phyloP scores from a whole-genome alignment of 768 basidiomycete genomes.

The Naganishia kalamii region DNA sequence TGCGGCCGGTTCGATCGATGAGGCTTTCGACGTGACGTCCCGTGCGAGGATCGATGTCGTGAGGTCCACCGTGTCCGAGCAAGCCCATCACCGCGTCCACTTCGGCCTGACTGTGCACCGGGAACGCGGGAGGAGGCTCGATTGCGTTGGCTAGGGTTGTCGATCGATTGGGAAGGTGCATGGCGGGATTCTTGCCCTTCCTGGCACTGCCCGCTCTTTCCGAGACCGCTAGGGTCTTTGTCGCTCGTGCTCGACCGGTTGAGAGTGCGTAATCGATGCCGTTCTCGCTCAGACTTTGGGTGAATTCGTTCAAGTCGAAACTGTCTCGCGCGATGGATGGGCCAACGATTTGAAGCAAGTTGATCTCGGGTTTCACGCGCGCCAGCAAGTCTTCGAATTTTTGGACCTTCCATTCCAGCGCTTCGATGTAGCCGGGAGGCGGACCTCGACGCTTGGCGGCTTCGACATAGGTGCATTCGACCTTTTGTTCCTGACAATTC shows the following conservation, averaged over 20 bases:
- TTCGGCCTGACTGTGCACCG: conserved; percentile 12
- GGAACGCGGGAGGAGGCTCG: conserved; percentile 2
- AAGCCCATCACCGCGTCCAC: conserved; percentile 8
- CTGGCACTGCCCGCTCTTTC: background rate
- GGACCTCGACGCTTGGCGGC: conserved; percentile 42
- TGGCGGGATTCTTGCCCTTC: conserved; percentile 1
- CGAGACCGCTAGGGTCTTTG: background rate
- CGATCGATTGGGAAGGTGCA: conserved; percentile 1
- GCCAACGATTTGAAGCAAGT: conserved; percentile 40
- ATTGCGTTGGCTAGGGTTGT: background rate
- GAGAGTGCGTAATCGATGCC: conserved; percentile 30
- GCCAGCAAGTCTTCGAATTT: conserved; percentile 42
- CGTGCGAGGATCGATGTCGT: background rate
- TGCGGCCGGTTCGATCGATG: background rate
- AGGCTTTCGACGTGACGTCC: background rate
- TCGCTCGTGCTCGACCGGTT: conserved; percentile 12
- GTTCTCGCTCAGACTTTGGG: conserved; percentile 29
- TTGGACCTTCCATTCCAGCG: conserved; percentile 42
- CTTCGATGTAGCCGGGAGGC: conserved; percentile 42
- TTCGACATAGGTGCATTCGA: conserved; percentile 55
- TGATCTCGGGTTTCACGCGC: conserved; percentile 35
- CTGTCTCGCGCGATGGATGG: conserved; percentile 41
- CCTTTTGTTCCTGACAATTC: conserved; percentile 36
- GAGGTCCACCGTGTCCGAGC: conserved; percentile 2
- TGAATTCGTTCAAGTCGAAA: conserved; percentile 39